Evolutionary conservation across 176 grass and related monocot species (phyloP).

Genomic region (Coix lacrymajobi): DNA sequence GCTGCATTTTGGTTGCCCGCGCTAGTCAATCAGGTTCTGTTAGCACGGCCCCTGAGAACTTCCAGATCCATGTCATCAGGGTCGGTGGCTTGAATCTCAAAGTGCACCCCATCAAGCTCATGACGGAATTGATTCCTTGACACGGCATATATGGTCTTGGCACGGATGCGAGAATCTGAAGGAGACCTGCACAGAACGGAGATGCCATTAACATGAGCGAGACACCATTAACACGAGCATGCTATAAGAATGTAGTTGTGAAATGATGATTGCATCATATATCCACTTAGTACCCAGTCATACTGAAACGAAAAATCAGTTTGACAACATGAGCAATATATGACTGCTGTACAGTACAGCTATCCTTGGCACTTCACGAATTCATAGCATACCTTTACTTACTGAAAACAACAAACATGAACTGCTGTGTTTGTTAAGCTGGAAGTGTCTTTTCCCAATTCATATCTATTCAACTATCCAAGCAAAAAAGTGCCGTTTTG

Average conservation of each 20-base stretch:
- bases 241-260: background rate
- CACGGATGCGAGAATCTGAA: conserved; percentile 50
- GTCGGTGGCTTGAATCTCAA: conserved; percentile 74
- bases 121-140: conserved; percentile 55
- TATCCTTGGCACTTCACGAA: background rate
- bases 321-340: background rate
- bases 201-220: background rate
- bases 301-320: background rate
- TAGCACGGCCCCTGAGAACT: conserved; percentile 49
- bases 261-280: background rate
- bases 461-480: background rate
- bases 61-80: conserved; percentile 63
- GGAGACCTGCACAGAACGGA: conserved; percentile 48
- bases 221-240: background rate
- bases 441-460: background rate
- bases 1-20: background rate
- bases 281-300: background rate
- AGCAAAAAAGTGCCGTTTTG: background rate
- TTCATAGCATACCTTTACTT: background rate
- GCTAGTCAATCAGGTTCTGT: conserved; percentile 32
- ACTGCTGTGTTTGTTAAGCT: background rate
- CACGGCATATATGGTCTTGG: conserved; percentile 66
- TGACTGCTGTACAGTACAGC: background rate
- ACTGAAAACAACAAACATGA: background rate
- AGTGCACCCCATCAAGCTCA: conserved; percentile 70